Evolutionary conservation across 2,329 filamentous ascomycete genomes (phyloP), one percentile per base, ranked within the genome.

Genomic region (Pezicula carpinea): DNA sequence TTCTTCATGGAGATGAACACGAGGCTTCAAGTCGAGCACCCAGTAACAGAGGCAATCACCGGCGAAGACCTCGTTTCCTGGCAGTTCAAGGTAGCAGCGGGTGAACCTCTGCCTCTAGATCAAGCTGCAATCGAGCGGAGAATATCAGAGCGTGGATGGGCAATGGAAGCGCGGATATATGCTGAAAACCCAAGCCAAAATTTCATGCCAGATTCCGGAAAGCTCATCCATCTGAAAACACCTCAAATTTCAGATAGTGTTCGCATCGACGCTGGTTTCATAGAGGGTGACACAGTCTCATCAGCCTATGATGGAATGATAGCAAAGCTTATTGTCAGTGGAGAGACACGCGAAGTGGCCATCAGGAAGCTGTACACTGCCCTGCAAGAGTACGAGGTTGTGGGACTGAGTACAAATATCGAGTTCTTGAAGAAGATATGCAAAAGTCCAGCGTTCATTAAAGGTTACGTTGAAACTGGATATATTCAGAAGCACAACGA

Each of bases 271-370:
- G 90, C 91, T 39, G 93, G 93, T 1, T 97, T 97, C 64, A 80
- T 91, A 22, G 78, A 90, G 56, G 93, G 93, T 21, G 92, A 96
- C 64, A 89, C 89, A 53, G 88, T 99, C 3, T 95, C 91, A 0
- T 89, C 92, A 49, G 88, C 93, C 46, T 99, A 99, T 66, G 93
- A 99, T 59, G 93, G 93, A 22, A 99, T 99, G 93, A 96, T 99
- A 56, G 89, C 93, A 38, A 99, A 99, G 70, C 79, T 99, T 44
- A 99, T 99, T 58, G 89, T 97, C 5, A 81, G 88, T 48, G 93
- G 88, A 1, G 78, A 81, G 14, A 85, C 85, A 47, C 79, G 93
- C 50, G 79, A 86, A 63, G 85, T 87, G 21, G 89, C 91, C 3
- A 85, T 99, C 42, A 83, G 87, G 49, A 95, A 89, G 66, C 75